Evolutionary conservation across 2,329 filamentous ascomycete genomes (phyloP), one percentile per base, ranked within the genome.

Genomic region (Fusarium albidum): DNA sequence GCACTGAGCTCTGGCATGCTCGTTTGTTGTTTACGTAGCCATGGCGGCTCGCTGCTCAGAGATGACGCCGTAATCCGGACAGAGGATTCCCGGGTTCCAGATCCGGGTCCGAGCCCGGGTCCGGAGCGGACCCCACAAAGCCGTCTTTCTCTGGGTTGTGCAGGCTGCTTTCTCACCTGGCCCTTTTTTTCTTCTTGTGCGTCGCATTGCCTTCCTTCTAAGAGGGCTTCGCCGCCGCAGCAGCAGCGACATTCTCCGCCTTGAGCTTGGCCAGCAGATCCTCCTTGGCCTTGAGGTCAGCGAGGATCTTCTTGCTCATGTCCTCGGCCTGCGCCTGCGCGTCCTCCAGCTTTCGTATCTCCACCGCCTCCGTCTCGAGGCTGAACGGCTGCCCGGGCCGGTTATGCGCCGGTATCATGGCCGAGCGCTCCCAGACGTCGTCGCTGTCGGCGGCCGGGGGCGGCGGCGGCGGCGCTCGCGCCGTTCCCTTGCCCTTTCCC

Each of bases 301-400:
- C 81, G 62, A 83, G 82, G 58, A 87, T 80, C 66, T 77, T 81
- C 69, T 79, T 79, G 42, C 80, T 78, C 70, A 89, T 84, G 49
- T 83, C 80, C 49, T 83, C 79, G 34, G 91, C 83, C 68, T 86
- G 83, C 49, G 80, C 79, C 68, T 86, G 77, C 49, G 90, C 89
- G 54, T 87, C 87, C 58, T 78, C 79, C 38, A 88, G 74, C 67
- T 80, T 81, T 69, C 83, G 82, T 29, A 87, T 73, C 73, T 88
- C 85, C 7, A 82, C 73, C 60, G 82, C 79, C 75, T 90, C 90
- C 40, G 86, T 88, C 75, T 89, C 86, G 52, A 81, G 80, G 72
- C 87, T 90, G 69, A 91, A 93, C n/a, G 86, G 87, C 68, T 88
- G 88, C 28, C 82, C 87, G 3, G 86, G 84, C 9, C 84, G 80